Percentiles rank a stretch among this genome's conserved stretches.
Conservation (phyloP, 2,329 filamentous ascomycete genomes). For the Fusarium foetens region DNA sequence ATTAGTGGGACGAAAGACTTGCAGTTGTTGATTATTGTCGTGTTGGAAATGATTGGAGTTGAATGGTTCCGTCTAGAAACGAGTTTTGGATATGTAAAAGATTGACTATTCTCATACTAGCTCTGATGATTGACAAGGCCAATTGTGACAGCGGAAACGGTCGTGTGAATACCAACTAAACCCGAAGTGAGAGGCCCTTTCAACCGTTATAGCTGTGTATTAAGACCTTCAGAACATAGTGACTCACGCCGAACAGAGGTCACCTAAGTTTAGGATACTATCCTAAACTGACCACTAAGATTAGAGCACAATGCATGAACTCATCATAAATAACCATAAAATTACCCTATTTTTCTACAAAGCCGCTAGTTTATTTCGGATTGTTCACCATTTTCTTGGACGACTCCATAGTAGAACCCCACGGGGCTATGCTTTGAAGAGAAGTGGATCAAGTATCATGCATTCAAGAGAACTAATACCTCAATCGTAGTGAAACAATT, state of each 20-base stretch:
- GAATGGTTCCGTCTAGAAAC: neutral
- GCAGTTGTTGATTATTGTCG: neutral
- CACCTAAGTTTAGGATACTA: too few species aligned
- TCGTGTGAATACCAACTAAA: neutral
- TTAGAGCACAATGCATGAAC: neutral
- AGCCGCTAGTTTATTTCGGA: neutral
- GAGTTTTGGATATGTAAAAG: neutral
- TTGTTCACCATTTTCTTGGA: neutral
- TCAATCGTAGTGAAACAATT: neutral
- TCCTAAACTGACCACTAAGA: neutral
- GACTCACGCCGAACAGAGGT: neutral
- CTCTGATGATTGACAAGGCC: neutral
- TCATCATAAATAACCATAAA: neutral
- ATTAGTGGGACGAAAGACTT: neutral
- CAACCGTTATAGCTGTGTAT: neutral
- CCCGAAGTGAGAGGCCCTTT: neutral
- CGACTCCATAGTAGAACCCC: neutral
- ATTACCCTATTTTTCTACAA: neutral
- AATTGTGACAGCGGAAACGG: neutral
- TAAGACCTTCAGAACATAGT: neutral
- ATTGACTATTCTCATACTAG: neutral
- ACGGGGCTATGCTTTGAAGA: neutral
- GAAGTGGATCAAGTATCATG: constrained; percentile 30
- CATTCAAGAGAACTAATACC: constrained; percentile 23
- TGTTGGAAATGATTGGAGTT: neutral